Percentiles rank a stretch among this genome's conserved stretches.
Conservation (phyloP, 495 filamentous ascomycete genomes). For the Paragyromitra xinjiangensis region DNA sequence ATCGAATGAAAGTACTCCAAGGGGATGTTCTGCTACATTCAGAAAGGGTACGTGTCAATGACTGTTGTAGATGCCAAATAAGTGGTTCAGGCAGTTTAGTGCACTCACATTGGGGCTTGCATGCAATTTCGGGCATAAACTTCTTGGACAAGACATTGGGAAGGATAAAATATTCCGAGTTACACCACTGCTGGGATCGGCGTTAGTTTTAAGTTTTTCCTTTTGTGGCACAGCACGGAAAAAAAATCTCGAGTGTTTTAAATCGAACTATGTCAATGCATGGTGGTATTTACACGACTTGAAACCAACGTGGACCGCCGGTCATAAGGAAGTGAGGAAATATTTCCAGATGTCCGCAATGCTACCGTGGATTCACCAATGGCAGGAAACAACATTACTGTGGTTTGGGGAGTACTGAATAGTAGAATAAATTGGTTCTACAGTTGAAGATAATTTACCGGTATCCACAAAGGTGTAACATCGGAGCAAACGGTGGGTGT, state of each 20-base stretch:
- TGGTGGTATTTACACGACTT: conserved; percentile 7
- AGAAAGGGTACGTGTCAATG: conserved; percentile 10
- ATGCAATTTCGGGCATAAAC: conserved; percentile 30
- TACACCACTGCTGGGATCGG: conserved; percentile 31
- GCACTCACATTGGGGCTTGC: background rate
- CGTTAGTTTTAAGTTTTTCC: conserved; percentile 27
- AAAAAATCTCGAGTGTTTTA: conserved; percentile 29
- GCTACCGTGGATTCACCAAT: background rate
- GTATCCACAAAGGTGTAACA: conserved; percentile 13
- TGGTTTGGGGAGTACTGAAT: background rate
- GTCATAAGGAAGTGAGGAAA: background rate
- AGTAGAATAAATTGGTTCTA: background rate
- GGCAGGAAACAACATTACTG: background rate
- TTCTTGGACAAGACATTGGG: conserved; percentile 11
- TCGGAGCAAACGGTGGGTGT: background rate
- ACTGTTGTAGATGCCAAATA: background rate
- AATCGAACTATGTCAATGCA: conserved; percentile 32
- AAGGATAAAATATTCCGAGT: conserved; percentile 43
- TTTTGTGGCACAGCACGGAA: conserved; percentile 38
- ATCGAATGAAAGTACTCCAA: conserved; percentile 1
- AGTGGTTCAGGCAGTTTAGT: conserved; percentile 12
- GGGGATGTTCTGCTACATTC: background rate
- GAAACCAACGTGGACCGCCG: conserved; percentile 29
- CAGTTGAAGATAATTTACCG: background rate
- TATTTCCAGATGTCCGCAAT: conserved; percentile 5